phyloP scores from a whole-genome alignment of 495 filamentous ascomycete species.

The Penicillium subrubescens region DNA sequence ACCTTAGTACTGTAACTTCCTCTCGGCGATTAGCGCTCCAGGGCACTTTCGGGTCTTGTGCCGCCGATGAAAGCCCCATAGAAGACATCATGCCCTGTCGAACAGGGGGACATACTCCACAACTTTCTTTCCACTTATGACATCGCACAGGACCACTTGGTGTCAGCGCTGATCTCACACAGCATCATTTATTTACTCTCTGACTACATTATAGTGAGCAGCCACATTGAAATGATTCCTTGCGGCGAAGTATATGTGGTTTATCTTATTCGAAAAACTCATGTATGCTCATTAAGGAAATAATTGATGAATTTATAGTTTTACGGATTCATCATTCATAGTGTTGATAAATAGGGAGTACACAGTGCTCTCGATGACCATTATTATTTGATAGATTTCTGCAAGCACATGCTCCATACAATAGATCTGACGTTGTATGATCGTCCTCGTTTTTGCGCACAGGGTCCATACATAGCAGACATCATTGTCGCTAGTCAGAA shows the following conservation, averaged over 20 bases:
- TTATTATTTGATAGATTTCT: background rate
- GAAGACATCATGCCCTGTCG: background rate
- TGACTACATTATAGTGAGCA: background rate
- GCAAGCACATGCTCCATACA: background rate
- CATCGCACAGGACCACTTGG: conserved; percentile 3
- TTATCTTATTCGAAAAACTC: too few species aligned
- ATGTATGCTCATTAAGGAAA: too few species aligned
- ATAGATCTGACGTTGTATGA: background rate
- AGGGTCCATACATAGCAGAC: background rate
- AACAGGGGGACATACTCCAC: conserved; percentile 4
- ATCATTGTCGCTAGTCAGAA: background rate
- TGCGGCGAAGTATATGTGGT: too few species aligned
- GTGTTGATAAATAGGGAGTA: background rate
- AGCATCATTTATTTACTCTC: background rate
- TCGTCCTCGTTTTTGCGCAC: background rate
- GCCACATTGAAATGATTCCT: background rate
- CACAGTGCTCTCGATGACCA: background rate
- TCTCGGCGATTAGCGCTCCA: background rate
- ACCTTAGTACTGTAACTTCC: background rate
- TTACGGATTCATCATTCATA: background rate
- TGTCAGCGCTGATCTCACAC: conserved; percentile 14
- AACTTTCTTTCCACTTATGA: conserved; percentile 9
- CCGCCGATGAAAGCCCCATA: conserved; percentile 9
- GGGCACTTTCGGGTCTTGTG: background rate
- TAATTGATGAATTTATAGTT: background rate